Base-by-base conservation (phyloP, 768 basidiomycete species). In the Lyophyllum atratum region DNA sequence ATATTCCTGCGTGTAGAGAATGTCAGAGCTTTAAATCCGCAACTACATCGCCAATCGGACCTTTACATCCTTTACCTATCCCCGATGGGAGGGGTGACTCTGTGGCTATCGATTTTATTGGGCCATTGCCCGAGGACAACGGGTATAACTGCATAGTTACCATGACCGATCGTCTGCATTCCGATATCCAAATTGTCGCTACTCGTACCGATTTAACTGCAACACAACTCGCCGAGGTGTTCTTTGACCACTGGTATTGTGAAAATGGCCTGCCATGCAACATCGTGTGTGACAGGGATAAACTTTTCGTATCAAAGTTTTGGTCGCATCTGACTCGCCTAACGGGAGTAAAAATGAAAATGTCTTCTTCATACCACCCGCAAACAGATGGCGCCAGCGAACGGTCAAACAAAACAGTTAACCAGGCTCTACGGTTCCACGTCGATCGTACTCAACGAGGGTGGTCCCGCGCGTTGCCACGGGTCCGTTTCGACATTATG, bases 231-330 rank as follows among this genome's bases (percentile, higher is more conserved):
- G 72, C 70, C 0, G 43, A 29, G 0, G 11, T 68, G 0, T 66
- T 72, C n/a, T 73, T 72, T 31, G 55, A 70, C 12, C 29, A 70
- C 14, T 71, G 68, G 70, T 74, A 70, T 52, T 72, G 70, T 48
- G 61, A 74, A 40, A 73, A 75, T 61, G 74, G 78, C 0, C 44
- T 77, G 0, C 74, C 69, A 50, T 22, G 29, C 29, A 21, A 0
- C 61, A 74, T 60, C 62, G 68, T 40, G 55, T 64, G 21, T 78
- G 70, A 31, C 29, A 5, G 29, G 5, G 29, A 31, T 31, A 31
- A 31, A 11, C 29, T 31, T 31, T 31, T 31, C 61, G 60, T 64
- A 21, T 72, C 64, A 1, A 4, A 24, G 8, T 74, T 75, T 57
- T 77, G 67, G 76, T 62, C 42, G 31, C 42, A 44, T 6, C 51